These are phyloP conservation scores for Mycena sp. DNA, from an alignment of 1,284 basidiomycete species.

Conservation along the genomic window DNA sequence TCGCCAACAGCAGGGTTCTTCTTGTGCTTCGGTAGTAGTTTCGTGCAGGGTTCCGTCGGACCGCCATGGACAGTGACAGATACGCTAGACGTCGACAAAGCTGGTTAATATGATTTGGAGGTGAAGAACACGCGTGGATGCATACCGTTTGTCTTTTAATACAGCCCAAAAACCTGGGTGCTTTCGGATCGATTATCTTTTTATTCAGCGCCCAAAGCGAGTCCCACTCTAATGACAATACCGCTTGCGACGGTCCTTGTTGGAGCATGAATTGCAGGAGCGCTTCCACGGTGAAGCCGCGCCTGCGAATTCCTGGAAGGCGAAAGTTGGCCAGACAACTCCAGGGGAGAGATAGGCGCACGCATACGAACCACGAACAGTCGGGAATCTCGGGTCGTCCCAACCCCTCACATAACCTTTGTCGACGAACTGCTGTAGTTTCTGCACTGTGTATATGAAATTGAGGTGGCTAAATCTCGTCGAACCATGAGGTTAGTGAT, in stretches of 20 bases:
- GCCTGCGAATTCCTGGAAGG: slow-evolving; percentile 82
- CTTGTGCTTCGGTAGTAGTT: slow-evolving; percentile 89
- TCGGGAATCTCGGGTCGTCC: slow-evolving; percentile 99
- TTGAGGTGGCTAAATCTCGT: slow-evolving; percentile 87
- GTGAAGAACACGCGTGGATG: too few species aligned
- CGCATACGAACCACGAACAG: slow-evolving; percentile 79
- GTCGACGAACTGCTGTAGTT: slow-evolving; percentile 96
- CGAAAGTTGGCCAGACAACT: background rate
- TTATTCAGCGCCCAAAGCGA: slow-evolving; percentile 97
- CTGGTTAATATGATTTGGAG: too few species aligned
- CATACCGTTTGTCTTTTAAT: slow-evolving; percentile 70
- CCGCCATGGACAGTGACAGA: slow-evolving; percentile 79
- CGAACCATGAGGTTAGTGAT: too few species aligned
- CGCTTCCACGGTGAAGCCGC: slow-evolving; percentile 97
- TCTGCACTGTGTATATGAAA: slow-evolving; percentile 98
- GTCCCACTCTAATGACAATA: slow-evolving; percentile 97
- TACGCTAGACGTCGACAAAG: too few species aligned
- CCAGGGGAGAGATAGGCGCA: background rate
- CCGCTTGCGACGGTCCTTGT: slow-evolving; percentile 95
- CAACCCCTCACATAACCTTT: slow-evolving; percentile 87
- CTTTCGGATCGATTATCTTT: slow-evolving; percentile 94
- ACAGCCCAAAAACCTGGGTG: slow-evolving; percentile 93
- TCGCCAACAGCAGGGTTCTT: slow-evolving; percentile 94
- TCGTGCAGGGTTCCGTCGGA: slow-evolving; percentile 70
- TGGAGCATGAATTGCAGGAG: slow-evolving; percentile 95